Evolutionary conservation across 306 rosid species (phyloP).

Genomic region (Cucumis hystrix): DNA sequence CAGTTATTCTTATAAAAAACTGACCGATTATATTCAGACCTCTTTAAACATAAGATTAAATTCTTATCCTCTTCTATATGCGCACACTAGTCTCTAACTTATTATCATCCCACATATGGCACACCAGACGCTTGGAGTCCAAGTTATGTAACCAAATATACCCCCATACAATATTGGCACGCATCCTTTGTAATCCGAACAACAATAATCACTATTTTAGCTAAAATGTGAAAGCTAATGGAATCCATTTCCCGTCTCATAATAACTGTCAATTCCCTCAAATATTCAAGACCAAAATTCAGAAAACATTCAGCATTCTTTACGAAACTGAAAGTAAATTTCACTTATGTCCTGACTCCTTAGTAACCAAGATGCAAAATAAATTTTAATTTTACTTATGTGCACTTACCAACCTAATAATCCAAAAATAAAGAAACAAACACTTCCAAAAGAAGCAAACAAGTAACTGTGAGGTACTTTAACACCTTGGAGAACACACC

Average conservation of each 20-base stretch:
- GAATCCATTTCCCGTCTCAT: neutral
- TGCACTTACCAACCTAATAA: neutral
- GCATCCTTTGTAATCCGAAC: neutral
- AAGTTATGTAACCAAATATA: neutral
- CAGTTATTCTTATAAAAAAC: neutral
- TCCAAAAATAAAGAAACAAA: neutral
- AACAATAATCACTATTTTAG: neutral
- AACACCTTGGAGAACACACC: too few relatives aligned
- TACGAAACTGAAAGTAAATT: neutral
- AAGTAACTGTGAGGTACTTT: neutral
- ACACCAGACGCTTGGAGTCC: neutral
- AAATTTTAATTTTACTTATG: neutral
- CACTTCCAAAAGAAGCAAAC: neutral
- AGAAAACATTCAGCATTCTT: neutral
- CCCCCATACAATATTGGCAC: neutral
- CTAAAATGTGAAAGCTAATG: neutral
- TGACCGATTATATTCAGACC: neutral
- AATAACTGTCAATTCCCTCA: neutral
- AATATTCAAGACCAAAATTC: neutral
- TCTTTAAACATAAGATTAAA: neutral
- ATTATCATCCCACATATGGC: neutral
- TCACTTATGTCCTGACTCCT: neutral
- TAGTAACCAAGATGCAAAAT: neutral
- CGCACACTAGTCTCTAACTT: neutral
- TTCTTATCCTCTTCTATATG: neutral